Evolutionary conservation across 768 basidiomycete species (phyloP), one percentile per base, ranked within the genome.

Genomic region (Macrocybe gigantea): DNA sequence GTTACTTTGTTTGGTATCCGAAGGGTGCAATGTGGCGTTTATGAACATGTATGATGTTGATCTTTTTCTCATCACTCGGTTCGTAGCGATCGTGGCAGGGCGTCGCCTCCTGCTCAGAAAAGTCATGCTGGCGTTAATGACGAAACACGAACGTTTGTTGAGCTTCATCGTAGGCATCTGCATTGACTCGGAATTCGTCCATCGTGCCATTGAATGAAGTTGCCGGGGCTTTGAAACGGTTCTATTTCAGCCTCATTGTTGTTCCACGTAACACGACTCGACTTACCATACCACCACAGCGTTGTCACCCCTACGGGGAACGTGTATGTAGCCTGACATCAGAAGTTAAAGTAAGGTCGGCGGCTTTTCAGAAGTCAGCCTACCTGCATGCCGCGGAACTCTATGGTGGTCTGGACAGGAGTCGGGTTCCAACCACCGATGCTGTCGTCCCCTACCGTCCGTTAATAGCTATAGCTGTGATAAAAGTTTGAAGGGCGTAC

Each of bases 221-320:
- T 31, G 38, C 33, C 5, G 42, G 29, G 13, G 42, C 22, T 6
- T 41, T 41, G 42, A 8, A 14, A 41, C 13, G n/a, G 22, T n/a
- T 41, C 11, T 15, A 13, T 11, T 14, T 12, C 41, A 29, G 41
- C 22, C 22, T 22, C 22, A 22, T 22, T 22, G 22, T 22, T 22
- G 22, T 22, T 22, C 22, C 22, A 22, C 22, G 22, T 22, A 22
- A 22, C 22, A 22, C 22, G 22, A 22, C 22, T 22, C 22, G 43
- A 50, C 56, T 59, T 56, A 55, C 67, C 72, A 51, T 64, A 73
- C 73, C 71, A 73, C 74, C 72, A 75, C 7, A 77, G 56, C 3
- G 74, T 75, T 0, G 73, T 74, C 1, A 86, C 80, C 31, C 86
- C 86, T n/a, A 85, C 83, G 1, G 85, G 84, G 68, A 88, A 88